Base-by-base conservation (phyloP, 2,329 filamentous ascomycete species). In the Mycocentrospora acerina region DNA sequence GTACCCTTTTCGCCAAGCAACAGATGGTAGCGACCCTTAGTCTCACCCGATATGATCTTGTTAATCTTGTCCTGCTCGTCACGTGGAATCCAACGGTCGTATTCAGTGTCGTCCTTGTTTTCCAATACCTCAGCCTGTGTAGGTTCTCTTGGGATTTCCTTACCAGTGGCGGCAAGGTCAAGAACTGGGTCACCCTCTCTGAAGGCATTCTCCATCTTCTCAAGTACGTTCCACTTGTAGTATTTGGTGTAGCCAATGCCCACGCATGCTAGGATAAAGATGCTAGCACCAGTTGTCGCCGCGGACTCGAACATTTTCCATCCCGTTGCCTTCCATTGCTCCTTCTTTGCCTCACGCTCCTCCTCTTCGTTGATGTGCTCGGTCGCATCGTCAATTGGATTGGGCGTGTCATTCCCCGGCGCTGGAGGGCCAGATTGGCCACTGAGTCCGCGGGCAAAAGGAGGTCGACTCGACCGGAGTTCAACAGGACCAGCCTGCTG, bases 1-100 rank as follows among this genome's bases (percentile, higher is more conserved):
- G 88, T 94, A 4, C 93, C 93, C 70, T 98, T 97, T 62, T 97
- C 93, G 29, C 93, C 93, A 31, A 97, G 82, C 2, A 98, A 74
- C 2, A 98, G 77, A 67, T 93, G 88, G 61, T 98, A 98, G 61
- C 94, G 90, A 9, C 93, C 93, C 30, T 75, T 74, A 18, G 81
- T 75, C 3, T 75, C 70, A 1, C 93, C 93, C 32, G 78, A 71
- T 16, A 98, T 79, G 49, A 98, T 96, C n/a, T 71, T 74, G 64
- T 98, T 85, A 46, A 98, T 84, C 43, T 78, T 81, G 4, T 72
- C 66, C 65, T 98, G 93, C 71, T 98, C 91, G 11, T 86, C 82
- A 18, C 91, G 83, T 48, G 80, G 69, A 33, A 97, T 82, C 93
- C 93, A 96, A 56, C 87, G 83, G 51, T 85, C 76, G 25, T 72